Evolutionary conservation across 129 eudicot genomes (phyloP).

Genomic region (Escallonia rubra): DNA sequence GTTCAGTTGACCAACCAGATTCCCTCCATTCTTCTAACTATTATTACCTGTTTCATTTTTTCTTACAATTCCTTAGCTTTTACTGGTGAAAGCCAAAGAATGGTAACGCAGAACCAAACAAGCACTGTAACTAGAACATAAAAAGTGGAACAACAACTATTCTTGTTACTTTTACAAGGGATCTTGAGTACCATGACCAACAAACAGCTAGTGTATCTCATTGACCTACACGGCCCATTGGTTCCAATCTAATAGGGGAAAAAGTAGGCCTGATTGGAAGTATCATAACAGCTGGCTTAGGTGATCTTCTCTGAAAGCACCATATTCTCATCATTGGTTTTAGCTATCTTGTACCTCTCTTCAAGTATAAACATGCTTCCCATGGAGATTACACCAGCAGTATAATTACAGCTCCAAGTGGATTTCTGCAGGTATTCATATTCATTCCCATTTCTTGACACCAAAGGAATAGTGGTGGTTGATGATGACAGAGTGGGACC

Average conservation of each 20-base stretch:
- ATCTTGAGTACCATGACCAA: no score
- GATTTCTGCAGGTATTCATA: slow-evolving; percentile 68
- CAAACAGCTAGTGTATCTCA: no score
- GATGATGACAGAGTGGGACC: slow-evolving; percentile 97
- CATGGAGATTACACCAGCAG: neutral
- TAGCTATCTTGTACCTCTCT: neutral
- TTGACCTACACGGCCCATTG: no score
- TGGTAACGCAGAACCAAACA: no score
- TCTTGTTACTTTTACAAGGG: no score
- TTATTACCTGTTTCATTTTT: no score
- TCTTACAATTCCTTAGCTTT: no score
- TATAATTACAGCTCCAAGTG: slow-evolving; percentile 12
- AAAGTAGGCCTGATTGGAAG: neutral
- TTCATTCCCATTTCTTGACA: slow-evolving; percentile 95
- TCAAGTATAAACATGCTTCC: neutral
- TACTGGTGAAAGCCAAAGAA: no score
- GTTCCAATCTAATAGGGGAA: neutral
- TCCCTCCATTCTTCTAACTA: no score
- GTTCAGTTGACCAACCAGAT: no score
- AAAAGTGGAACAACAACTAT: no score
- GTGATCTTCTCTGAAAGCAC: neutral
- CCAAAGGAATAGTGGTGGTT: slow-evolving; percentile 70
- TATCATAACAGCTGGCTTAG: slow-evolving; percentile 2
- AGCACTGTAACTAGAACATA: no score
- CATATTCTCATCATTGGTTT: neutral